phyloP scores from a whole-genome alignment of 441 rosid species.

The Gossypium lobatum region DNA sequence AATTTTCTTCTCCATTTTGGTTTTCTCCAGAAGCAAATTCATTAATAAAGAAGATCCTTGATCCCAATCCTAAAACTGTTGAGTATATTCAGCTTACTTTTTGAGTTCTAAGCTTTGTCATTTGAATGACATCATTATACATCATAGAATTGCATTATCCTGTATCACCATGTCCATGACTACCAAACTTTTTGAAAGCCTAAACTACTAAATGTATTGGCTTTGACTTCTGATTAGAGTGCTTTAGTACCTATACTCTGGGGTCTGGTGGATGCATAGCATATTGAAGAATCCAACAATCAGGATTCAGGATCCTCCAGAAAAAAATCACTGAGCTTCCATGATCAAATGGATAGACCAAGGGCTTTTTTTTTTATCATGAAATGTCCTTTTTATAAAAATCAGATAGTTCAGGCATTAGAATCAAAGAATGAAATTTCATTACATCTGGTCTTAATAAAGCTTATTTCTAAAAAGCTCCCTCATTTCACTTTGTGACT shows the following conservation, averaged over 20 bases:
- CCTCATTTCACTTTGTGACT: neutral
- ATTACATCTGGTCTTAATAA: neutral
- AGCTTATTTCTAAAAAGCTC: neutral
- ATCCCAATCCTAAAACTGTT: slow-evolving; percentile 81
- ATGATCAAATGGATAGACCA: neutral
- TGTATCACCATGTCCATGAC: neutral
- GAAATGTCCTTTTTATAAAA: neutral
- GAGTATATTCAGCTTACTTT: slow-evolving; percentile 29
- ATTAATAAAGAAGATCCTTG: slow-evolving; percentile 66
- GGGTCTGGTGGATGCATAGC: neutral
- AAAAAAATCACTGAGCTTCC: neutral
- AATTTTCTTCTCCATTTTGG: slow-evolving; percentile 77
- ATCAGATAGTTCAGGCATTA: neutral
- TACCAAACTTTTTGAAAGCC: neutral
- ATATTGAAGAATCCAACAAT: neutral
- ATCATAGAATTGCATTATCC: slow-evolving; percentile 1
- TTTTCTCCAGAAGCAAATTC: slow-evolving; percentile 65
- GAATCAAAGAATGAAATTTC: neutral
- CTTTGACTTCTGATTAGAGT: neutral
- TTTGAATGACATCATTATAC: neutral
- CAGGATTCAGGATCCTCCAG: neutral
- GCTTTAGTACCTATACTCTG: neutral
- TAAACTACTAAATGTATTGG: neutral
- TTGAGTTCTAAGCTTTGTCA: neutral
- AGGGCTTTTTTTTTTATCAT: neutral